These are phyloP conservation scores for Aspergillus proliferans DNA, from an alignment of 2,329 filamentous ascomycete species.

Conservation along the genomic window DNA sequence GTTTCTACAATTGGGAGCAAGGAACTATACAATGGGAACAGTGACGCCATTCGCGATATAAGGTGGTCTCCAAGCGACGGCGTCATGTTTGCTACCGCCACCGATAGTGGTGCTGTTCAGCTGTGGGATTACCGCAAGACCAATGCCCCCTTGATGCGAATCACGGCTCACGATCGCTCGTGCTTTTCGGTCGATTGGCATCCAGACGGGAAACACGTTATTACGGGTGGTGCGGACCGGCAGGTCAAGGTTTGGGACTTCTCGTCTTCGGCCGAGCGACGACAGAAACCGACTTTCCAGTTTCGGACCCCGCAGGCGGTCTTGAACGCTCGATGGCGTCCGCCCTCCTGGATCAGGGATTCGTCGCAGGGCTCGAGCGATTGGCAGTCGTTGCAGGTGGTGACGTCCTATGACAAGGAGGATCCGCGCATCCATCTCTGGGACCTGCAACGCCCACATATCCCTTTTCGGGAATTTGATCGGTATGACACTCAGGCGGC, in stretches of 20 bases:
- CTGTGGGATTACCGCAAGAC: slow-evolving; percentile 58
- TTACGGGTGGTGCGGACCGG: slow-evolving; percentile 57
- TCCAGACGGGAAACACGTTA: slow-evolving; percentile 58
- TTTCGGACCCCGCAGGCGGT: slow-evolving; percentile 58
- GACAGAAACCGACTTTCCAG: slow-evolving; percentile 54
- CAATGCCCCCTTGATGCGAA: slow-evolving; percentile 52
- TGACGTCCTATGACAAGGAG: slow-evolving; percentile 57
- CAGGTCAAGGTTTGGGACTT: slow-evolving; percentile 61
- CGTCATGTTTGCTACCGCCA: slow-evolving; percentile 58
- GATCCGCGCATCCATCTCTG: slow-evolving; percentile 58
- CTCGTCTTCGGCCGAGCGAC: slow-evolving; percentile 48
- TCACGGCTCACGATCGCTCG: slow-evolving; percentile 55
- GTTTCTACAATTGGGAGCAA: slow-evolving; percentile 50
- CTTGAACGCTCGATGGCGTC: slow-evolving; percentile 57
- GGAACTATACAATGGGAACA: slow-evolving; percentile 51
- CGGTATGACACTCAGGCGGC: slow-evolving; percentile 50
- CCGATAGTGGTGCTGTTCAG: slow-evolving; percentile 58
- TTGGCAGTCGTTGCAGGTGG: slow-evolving; percentile 57
- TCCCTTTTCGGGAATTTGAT: slow-evolving; percentile 58
- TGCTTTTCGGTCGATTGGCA: slow-evolving; percentile 63
- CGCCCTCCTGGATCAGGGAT: slow-evolving; percentile 51
- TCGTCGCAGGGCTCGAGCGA: slow-evolving; percentile 43
- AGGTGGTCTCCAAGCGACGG: slow-evolving; percentile 60
- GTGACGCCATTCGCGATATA: slow-evolving; percentile 57
- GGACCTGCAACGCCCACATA: slow-evolving; percentile 56